Evolutionary conservation across 129 eudicot genomes (phyloP).

Genomic region (Flaveria linearis): DNA sequence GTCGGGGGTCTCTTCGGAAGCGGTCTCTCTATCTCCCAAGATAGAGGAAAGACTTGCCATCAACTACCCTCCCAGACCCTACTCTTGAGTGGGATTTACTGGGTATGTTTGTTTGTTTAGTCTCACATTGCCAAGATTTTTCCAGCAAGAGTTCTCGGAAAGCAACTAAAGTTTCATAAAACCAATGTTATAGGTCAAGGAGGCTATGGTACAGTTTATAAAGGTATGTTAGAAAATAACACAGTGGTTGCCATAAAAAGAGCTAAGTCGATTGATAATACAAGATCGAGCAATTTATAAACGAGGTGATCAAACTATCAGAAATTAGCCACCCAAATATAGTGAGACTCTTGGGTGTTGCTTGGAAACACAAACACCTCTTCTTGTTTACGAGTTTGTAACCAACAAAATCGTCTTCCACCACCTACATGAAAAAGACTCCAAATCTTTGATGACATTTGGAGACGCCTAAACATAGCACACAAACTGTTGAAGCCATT

Average conservation of each 20-base stretch:
- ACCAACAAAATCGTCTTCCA: slow-evolving; percentile 29
- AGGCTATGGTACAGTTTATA: slow-evolving; percentile 23
- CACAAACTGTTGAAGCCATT: slow-evolving; percentile 27
- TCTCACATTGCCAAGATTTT: slow-evolving; percentile 9
- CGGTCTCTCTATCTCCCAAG: too few species aligned
- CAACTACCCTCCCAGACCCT: too few species aligned
- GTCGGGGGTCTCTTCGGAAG: too few species aligned
- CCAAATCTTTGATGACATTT: slow-evolving; percentile 1
- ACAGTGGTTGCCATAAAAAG: slow-evolving; percentile 26
- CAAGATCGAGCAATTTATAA: slow-evolving; percentile 33
- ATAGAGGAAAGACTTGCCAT: too few species aligned
- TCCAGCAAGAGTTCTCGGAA: slow-evolving; percentile 19
- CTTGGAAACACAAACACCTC: slow-evolving; percentile 28
- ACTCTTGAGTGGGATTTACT: too few species aligned
- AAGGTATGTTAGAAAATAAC: slow-evolving; percentile 19
- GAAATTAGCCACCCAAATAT: slow-evolving; percentile 34
- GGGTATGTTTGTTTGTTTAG: too few species aligned
- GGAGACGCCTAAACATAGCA: slow-evolving; percentile 31
- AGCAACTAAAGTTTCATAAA: slow-evolving; percentile 26
- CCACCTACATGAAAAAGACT: slow-evolving; percentile 30
- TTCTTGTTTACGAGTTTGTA: slow-evolving; percentile 31
- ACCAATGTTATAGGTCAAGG: neutral
- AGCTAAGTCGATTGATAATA: slow-evolving; percentile 20
- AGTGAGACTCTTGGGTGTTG: slow-evolving; percentile 35
- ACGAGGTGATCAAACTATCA: slow-evolving; percentile 26